phyloP scores from a whole-genome alignment of 345 rosid species.

The Nasturtium officinale region DNA sequence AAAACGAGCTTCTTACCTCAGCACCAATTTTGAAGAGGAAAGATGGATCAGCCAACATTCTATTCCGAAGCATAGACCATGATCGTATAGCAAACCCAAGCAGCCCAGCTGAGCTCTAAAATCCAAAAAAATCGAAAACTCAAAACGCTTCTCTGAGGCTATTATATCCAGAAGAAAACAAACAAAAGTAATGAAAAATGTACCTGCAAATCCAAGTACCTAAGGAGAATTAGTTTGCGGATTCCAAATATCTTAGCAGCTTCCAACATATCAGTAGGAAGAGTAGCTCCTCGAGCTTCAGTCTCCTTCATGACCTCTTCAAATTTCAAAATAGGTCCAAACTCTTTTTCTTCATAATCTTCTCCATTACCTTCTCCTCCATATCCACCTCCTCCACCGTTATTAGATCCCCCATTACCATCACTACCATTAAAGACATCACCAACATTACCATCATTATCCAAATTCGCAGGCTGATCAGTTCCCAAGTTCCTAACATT shows the following conservation, averaged over 20 bases:
- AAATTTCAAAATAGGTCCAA: conserved; percentile 75
- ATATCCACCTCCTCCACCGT: conserved; percentile 50
- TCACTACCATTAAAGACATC: conserved; percentile 42
- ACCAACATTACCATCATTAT: conserved; percentile 42
- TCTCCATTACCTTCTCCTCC: conserved; percentile 50
- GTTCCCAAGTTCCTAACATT: conserved; percentile 34
- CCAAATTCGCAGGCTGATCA: conserved; percentile 34
- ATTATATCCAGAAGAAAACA: not conserved
- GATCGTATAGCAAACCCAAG: conserved; percentile 68
- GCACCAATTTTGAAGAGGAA: conserved; percentile 92
- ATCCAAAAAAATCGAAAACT: not conserved
- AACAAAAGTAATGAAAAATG: not conserved
- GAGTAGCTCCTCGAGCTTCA: conserved; percentile 66
- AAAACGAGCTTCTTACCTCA: conserved; percentile 52
- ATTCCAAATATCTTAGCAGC: conserved; percentile 77
- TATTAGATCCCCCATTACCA: conserved; percentile 49
- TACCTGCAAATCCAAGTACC: conserved; percentile 82
- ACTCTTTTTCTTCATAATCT: conserved; percentile 67
- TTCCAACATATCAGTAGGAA: conserved; percentile 81
- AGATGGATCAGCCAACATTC: conserved; percentile 96
- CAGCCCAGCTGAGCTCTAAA: conserved; percentile 69
- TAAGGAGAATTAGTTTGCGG: conserved; percentile 62
- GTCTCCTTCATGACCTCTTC: conserved; percentile 77
- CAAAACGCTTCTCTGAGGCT: not conserved
- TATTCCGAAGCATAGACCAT: conserved; percentile 74